These are phyloP conservation scores for Sphagnum tenellum DNA, from an alignment of 225 moss, liverwort and hornwort genomes.

Conservation along the genomic window DNA sequence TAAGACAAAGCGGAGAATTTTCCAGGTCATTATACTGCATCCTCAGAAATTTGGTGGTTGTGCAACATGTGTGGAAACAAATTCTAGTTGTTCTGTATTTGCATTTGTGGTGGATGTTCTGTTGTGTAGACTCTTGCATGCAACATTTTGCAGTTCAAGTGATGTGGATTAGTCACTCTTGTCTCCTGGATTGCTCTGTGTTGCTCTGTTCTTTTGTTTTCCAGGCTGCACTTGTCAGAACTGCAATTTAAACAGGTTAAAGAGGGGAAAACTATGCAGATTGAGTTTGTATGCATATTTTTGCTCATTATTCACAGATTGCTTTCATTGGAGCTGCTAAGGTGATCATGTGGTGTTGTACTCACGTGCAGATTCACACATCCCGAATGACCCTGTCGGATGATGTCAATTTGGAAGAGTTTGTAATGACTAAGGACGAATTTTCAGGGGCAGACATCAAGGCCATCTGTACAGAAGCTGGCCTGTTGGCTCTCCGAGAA, in stretches of 20 bases:
- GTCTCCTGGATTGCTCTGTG: too few species aligned
- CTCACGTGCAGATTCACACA: conserved; percentile 72
- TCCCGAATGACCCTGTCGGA: conserved; percentile 95
- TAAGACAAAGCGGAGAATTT: conserved; percentile 85
- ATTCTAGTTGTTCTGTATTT: not conserved
- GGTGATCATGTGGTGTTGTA: too few species aligned
- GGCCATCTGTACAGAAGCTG: conserved; percentile 96
- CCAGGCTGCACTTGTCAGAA: too few species aligned
- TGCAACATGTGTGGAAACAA: not conserved
- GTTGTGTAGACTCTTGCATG: conserved; percentile 8
- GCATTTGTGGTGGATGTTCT: not conserved
- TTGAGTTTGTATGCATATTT: not conserved
- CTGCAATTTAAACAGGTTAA: too few species aligned
- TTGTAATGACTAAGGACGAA: conserved; percentile 97
- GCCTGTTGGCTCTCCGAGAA: conserved; percentile 85
- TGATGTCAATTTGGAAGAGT: conserved; percentile 96
- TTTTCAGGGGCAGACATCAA: conserved; percentile 97
- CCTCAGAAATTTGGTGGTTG: too few species aligned
- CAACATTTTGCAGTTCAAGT: conserved; percentile 25
- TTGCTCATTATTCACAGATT: conserved; percentile 12
- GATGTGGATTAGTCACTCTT: not conserved
- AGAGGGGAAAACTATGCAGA: too few species aligned
- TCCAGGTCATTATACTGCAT: conserved; percentile 48
- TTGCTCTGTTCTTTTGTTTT: too few species aligned
- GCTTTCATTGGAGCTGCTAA: conserved; percentile 18